phyloP scores from a whole-genome alignment of 2,329 filamentous ascomycete genomes.

The Arthrobotrys pseudoclavata region DNA sequence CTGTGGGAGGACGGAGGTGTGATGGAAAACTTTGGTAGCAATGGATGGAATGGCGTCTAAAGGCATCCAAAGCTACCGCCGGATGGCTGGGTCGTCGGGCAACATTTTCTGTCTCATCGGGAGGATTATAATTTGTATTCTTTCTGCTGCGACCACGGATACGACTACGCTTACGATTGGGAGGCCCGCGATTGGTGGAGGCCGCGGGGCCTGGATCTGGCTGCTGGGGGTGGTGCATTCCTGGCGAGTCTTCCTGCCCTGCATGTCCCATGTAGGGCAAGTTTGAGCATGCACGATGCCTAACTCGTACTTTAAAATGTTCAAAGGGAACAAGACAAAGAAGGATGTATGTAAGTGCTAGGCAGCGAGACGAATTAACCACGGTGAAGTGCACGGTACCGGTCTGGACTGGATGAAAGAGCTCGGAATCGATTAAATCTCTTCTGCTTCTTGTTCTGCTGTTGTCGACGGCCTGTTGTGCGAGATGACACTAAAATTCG shows the following conservation, averaged over 20 bases:
- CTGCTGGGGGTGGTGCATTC: slow-evolving; percentile 48
- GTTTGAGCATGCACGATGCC: slow-evolving; percentile 29
- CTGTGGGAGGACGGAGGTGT: slow-evolving; percentile 76
- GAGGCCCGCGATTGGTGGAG: slow-evolving; percentile 47
- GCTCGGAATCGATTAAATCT: background rate
- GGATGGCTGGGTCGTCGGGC: slow-evolving; percentile 38
- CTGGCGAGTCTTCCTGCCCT: slow-evolving; percentile 37
- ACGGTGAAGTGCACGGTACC: background rate
- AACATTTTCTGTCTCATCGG: slow-evolving; percentile 20
- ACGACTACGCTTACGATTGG: slow-evolving; percentile 48
- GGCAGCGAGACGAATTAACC: background rate
- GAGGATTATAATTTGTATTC: slow-evolving; percentile 24
- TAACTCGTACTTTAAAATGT: background rate
- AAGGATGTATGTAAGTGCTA: background rate
- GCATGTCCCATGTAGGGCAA: slow-evolving; percentile 28
- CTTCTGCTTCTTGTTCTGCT: background rate
- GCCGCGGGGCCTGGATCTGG: slow-evolving; percentile 29
- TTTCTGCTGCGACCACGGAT: slow-evolving; percentile 38
- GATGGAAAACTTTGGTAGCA: slow-evolving; percentile 86
- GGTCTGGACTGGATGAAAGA: slow-evolving; percentile 4
- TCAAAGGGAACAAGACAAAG: slow-evolving; percentile 1
- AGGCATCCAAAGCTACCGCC: slow-evolving; percentile 60
- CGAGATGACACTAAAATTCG: slow-evolving; percentile 18
- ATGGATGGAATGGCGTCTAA: slow-evolving; percentile 70
- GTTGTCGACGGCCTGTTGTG: slow-evolving; percentile 5